phyloP scores from a whole-genome alignment of 139 green algal species.

The Chlamydomonas asymmetrica region DNA sequence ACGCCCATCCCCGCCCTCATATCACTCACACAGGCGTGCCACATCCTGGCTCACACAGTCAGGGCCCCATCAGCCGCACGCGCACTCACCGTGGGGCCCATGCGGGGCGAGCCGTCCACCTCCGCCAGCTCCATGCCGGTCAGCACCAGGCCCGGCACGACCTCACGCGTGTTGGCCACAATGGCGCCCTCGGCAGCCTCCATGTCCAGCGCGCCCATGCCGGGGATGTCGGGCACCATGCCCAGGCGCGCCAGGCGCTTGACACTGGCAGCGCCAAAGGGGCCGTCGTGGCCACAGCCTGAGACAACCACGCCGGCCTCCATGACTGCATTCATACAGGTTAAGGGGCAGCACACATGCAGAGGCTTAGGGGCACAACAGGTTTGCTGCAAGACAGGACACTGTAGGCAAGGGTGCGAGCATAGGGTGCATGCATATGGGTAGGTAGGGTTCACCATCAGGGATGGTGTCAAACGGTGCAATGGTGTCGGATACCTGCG shows the following conservation, averaged over 20 bases:
- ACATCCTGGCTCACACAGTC: too few relatives aligned
- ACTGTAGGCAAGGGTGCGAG: background rate
- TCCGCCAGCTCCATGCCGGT: slow-evolving; percentile 93
- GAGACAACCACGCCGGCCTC: slow-evolving; percentile 79
- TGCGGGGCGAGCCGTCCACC: slow-evolving; percentile 80
- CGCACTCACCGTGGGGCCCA: slow-evolving; percentile 94
- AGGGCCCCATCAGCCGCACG: too few relatives aligned
- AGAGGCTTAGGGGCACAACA: too few relatives aligned
- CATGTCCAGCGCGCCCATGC: slow-evolving; percentile 98
- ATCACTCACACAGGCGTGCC: too few relatives aligned
- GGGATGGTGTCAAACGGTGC: background rate
- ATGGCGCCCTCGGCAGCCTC: slow-evolving; percentile 91
- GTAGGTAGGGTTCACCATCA: background rate
- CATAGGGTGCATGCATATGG: background rate
- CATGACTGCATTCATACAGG: too few relatives aligned
- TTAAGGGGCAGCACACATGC: too few relatives aligned
- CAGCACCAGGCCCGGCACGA: slow-evolving; percentile 95
- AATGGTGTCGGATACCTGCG: too few relatives aligned
- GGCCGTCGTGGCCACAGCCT: slow-evolving; percentile 93
- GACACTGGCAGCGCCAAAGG: slow-evolving; percentile 86
- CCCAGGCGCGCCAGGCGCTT: slow-evolving; percentile 90
- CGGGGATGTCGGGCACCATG: slow-evolving; percentile 79
- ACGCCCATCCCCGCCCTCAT: too few relatives aligned
- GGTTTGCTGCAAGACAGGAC: too few relatives aligned
- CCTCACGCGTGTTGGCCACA: slow-evolving; percentile 68